Conservation (phyloP, 768 basidiomycete genomes). For the Phallus indusiatus region DNA sequence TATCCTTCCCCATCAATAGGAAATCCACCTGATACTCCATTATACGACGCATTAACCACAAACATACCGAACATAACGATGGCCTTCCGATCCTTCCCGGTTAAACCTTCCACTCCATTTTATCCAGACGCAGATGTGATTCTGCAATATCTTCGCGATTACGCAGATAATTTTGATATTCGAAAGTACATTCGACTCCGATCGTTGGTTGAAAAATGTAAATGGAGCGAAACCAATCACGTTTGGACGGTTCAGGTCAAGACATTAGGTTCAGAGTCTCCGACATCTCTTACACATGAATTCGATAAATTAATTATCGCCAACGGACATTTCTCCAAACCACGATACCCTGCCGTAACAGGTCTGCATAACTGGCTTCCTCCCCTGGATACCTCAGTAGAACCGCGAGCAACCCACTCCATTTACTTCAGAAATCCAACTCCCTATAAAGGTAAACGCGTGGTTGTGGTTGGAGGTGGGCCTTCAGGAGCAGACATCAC, state of each 20-base stretch:
- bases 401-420: slow-evolving; percentile 48
- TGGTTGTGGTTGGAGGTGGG: slow-evolving; percentile 39
- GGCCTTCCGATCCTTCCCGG: slow-evolving; percentile 53
- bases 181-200: slow-evolving; percentile 51
- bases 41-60: slow-evolving; percentile 76
- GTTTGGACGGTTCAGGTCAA: slow-evolving; percentile 39
- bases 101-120: slow-evolving; percentile 63
- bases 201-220: slow-evolving; percentile 41
- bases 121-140: slow-evolving; percentile 58
- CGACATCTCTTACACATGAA: slow-evolving; percentile 17
- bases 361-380: slow-evolving; percentile 54
- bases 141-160: slow-evolving; percentile 59
- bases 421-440: slow-evolving; percentile 54
- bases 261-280: slow-evolving; percentile 26
- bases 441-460: slow-evolving; percentile 23
- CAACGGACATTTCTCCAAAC: slow-evolving; percentile 65
- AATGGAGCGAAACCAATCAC: slow-evolving; percentile 23
- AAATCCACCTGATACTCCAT: slow-evolving; percentile 51
- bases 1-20: slow-evolving; percentile 41
- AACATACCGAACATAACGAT: slow-evolving; percentile 75
- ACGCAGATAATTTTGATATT: slow-evolving; percentile 54
- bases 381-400: slow-evolving; percentile 17
- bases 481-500: slow-evolving; percentile 66
- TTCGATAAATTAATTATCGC: slow-evolving; percentile 67
- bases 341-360: slow-evolving; percentile 49